These are phyloP conservation scores for Eucalyptus dawsonii DNA, from an alignment of 345 rosid genomes.

Conservation along the genomic window DNA sequence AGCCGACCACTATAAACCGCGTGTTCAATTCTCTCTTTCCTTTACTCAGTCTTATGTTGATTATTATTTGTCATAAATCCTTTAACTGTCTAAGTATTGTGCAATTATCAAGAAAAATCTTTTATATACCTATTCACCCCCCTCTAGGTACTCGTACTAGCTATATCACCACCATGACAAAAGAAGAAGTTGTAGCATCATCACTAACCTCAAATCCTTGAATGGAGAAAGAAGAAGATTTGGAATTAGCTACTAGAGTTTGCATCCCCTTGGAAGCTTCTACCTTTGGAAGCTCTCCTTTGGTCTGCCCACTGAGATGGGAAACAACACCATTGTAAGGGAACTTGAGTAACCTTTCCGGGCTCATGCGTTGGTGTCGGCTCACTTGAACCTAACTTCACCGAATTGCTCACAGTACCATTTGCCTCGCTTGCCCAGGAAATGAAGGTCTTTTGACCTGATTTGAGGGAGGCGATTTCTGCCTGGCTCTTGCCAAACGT, in stretches of 20 bases:
- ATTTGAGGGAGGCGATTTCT: constrained; percentile 63
- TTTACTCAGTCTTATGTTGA: no score
- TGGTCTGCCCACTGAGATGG: constrained; percentile 9
- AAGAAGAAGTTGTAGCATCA: constrained; percentile 55
- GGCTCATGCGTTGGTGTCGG: no score
- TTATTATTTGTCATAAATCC: no score
- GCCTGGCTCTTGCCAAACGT: constrained; percentile 36
- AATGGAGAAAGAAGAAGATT: constrained; percentile 64
- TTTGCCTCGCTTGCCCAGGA: no score
- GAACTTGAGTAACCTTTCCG: not conserved
- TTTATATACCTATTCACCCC: no score
- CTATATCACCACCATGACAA: constrained; percentile 11
- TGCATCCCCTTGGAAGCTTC: constrained; percentile 42
- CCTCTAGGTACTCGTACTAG: no score
- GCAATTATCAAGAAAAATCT: no score
- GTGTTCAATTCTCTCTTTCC: no score
- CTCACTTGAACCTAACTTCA: no score
- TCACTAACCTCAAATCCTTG: constrained; percentile 75
- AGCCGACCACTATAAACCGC: no score
- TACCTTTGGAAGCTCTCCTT: constrained; percentile 22
- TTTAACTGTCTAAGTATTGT: no score
- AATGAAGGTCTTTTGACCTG: constrained; percentile 24
- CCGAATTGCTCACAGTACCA: no score
- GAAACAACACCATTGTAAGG: not conserved
- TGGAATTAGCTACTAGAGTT: constrained; percentile 62